These are phyloP conservation scores for Thalassiosira gravida DNA, from an alignment of 352 stramenopile species.

Conservation along the genomic window DNA sequence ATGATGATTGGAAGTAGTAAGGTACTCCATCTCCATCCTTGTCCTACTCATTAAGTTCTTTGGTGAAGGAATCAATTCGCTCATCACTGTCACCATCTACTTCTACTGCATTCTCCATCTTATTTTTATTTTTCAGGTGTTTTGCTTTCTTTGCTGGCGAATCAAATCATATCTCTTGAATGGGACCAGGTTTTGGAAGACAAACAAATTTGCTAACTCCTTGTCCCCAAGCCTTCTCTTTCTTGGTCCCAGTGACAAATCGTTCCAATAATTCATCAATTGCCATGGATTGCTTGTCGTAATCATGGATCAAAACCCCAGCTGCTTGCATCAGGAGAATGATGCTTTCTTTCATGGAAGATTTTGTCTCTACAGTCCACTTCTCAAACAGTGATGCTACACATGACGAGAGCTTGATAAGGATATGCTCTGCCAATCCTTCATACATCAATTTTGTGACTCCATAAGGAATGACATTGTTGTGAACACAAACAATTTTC, in stretches of 20 bases:
- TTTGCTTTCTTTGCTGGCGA: too few species aligned
- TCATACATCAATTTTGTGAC: conserved; percentile 19
- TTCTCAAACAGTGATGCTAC: conserved; percentile 2
- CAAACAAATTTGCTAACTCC: too few species aligned
- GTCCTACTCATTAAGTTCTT: too few species aligned
- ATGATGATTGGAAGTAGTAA: too few species aligned
- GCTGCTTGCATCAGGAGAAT: conserved; percentile 13
- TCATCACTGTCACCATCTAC: too few species aligned
- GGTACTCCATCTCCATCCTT: too few species aligned
- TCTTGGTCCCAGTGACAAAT: conserved; percentile 24
- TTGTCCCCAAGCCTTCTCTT: too few species aligned
- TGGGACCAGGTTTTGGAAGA: too few species aligned
- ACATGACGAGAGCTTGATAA: conserved; percentile 13
- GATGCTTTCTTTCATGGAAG: conserved; percentile 13
- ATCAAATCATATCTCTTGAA: too few species aligned
- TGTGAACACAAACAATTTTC: conserved; percentile 31
- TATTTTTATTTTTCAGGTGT: too few species aligned
- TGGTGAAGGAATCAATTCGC: too few species aligned
- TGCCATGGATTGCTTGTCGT: not conserved
- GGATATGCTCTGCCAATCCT: conserved; percentile 31
- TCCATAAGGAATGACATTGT: conserved; percentile 5
- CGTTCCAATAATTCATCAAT: conserved; percentile 7
- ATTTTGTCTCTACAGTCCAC: conserved; percentile 7
- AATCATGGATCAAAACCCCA: not conserved
- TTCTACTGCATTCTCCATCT: too few species aligned